These are phyloP conservation scores for Bruguiera sexangula DNA, from an alignment of 345 rosid species.

Conservation along the genomic window DNA sequence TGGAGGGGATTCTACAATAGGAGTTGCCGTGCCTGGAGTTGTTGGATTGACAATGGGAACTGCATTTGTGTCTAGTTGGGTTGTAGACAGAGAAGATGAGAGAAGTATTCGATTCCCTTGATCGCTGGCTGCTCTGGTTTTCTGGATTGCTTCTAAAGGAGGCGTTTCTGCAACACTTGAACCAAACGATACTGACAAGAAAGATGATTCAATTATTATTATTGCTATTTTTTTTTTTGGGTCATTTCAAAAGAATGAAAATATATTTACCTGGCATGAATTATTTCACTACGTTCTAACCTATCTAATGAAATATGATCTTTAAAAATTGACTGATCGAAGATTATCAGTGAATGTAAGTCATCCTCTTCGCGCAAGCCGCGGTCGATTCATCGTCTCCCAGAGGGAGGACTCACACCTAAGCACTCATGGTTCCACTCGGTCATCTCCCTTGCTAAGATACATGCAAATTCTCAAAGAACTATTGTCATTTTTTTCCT, in stretches of 20 bases:
- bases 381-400: too few species aligned
- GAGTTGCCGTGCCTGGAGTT: constrained; percentile 48
- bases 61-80: constrained; percentile 29
- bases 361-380: too few species aligned
- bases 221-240: too few species aligned
- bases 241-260: not conserved
- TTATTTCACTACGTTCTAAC: too few species aligned
- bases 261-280: not conserved
- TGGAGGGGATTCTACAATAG: constrained; percentile 27
- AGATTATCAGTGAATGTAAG: too few species aligned
- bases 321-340: too few species aligned
- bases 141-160: constrained; percentile 30
- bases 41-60: constrained; percentile 76
- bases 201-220: constrained; percentile 16
- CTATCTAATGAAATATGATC: too few species aligned
- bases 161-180: constrained; percentile 38
- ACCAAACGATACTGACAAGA: constrained; percentile 41
- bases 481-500: too few species aligned
- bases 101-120: constrained; percentile 28
- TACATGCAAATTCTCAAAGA: too few species aligned
- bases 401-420: too few species aligned
- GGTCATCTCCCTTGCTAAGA: too few species aligned
- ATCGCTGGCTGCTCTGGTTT: constrained; percentile 12
- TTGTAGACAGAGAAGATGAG: constrained; percentile 25
- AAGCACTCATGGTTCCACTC: too few species aligned